Evolutionary conservation across 352 stramenopile species (phyloP), one percentile per base, ranked within the genome.

Genomic region (Phytopythium cucurbitacearum): DNA sequence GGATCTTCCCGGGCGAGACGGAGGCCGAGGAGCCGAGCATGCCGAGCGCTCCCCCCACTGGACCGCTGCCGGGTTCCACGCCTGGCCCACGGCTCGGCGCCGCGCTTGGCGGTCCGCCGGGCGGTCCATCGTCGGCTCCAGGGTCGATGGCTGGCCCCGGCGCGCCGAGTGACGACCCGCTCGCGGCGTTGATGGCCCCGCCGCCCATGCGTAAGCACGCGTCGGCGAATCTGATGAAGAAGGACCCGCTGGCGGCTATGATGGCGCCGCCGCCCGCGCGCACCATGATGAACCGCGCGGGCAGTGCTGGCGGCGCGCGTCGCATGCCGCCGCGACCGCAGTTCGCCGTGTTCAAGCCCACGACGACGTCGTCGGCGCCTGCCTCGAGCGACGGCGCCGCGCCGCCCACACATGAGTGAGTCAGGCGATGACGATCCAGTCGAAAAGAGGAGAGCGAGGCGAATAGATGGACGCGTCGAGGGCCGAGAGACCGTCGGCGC

Each of bases 261-360:
- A 95, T 95, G 84, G 84, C 84, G 34, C 85, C 85, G 8, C 78
- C 76, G 13, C 66, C 75, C 40, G 51, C 64, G 9, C 76, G 71
- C 41, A 49, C 67, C 15, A 60, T 70, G 15, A 48, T 73, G 46
- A 76, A 80, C 32, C 65, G 69, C 10, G 59, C 61, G 44, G 73
- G 72, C 9, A 40, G 56, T 2, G 57, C 40, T 34, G 56, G 63
- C 44, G 58, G 67, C 7, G 21, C 21, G 21, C 48, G 48, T 5
- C 35, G 48, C 48, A 42, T 37, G 9, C 35, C 33, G 7, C 76
- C 80, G 4, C 85, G 84, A 40, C 85, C 84, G 16, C 84, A 94
- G 63, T 95, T 91, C 62, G 82, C 82, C 16, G 84, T 95, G 41
- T 95, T 95, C 62, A 95, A 95, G 62, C 85, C 82, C 1, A 72